Evolutionary conservation across 139 green algal species (phyloP), one percentile per base, ranked within the genome.

Genomic region (Limnomonas spitsbergensis): DNA sequence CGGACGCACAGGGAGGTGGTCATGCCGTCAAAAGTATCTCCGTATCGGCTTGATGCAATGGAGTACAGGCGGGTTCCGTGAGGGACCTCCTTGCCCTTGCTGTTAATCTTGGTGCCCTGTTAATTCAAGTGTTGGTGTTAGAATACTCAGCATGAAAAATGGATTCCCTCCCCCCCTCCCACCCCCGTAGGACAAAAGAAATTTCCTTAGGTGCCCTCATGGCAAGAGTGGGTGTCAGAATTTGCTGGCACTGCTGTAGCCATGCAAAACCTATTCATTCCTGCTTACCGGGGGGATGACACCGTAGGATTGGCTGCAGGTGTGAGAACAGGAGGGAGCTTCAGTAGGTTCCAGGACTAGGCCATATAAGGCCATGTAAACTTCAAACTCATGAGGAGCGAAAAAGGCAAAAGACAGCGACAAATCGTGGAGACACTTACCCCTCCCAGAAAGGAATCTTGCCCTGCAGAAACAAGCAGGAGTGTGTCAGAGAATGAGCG

Each of bases 401-500:
- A 61, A 61, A 61, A 20, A 61, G 47, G 47, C 14, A 61, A 61
- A 61, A 61, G 20, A 29, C 47, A 0, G n/a, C 26, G 7, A 31
- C 66, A 72, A 72, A 34, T 72, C n/a, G 7, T 36, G 29, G 9
- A 34, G 29, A 34, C 66, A 69, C 68, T 75, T 40, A 75, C 68
- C 95, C 96, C 91, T 99, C 96, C 88, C 92, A 96, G 89, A 97
- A 99, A 69, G 96, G 96, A 76, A 98, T 97, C 72, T 99, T 91
- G 75, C 92, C 91, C 26, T 92, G 67, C 56, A 70, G 7, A 72
- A 72, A 72, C 7, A 66, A 24, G 2, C 4, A 20, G 6, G 6
- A 36, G 68, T 36, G 37, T 34, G 4, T n/a, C 4, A 27, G 68
- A 36, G 26, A 2, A n/a, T n/a, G n/a, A n/a, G n/a, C n/a, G n/a